phyloP scores from a whole-genome alignment of 345 rosid species.

The Eucalyptus marginata region DNA sequence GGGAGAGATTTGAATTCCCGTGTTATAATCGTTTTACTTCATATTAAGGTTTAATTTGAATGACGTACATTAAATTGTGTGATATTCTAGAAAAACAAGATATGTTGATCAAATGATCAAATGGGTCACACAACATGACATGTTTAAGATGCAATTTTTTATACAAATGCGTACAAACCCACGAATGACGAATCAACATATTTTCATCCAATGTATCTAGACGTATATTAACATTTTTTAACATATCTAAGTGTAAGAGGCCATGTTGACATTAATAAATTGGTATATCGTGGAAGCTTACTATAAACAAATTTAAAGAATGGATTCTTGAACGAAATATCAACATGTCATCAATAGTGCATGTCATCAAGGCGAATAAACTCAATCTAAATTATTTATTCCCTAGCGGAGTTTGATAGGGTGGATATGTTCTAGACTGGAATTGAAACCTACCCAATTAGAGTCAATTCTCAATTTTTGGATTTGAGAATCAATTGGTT shows the following conservation, averaged over 20 bases:
- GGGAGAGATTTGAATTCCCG: background rate
- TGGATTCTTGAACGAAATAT: background rate
- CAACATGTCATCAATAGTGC: background rate
- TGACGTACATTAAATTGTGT: background rate
- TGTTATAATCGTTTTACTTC: background rate
- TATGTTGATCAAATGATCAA: background rate
- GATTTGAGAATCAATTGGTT: rapidly evolving
- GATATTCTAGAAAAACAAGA: background rate
- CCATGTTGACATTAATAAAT: background rate
- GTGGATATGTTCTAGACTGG: background rate
- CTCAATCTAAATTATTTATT: background rate
- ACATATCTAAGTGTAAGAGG: background rate
- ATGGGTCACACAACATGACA: background rate
- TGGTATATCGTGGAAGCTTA: background rate
- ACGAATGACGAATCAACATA: rapidly evolving
- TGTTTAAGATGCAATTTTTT: background rate
- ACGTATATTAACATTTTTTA: background rate
- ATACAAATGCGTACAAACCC: background rate
- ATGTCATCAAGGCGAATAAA: background rate
- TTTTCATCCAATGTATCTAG: background rate
- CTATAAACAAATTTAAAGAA: background rate
- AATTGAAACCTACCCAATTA: background rate
- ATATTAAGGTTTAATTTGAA: background rate
- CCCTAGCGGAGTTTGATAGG: background rate
- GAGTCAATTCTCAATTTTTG: background rate